phyloP scores from a whole-genome alignment of 75 land plant species.

The Pinus tabuliformis region DNA sequence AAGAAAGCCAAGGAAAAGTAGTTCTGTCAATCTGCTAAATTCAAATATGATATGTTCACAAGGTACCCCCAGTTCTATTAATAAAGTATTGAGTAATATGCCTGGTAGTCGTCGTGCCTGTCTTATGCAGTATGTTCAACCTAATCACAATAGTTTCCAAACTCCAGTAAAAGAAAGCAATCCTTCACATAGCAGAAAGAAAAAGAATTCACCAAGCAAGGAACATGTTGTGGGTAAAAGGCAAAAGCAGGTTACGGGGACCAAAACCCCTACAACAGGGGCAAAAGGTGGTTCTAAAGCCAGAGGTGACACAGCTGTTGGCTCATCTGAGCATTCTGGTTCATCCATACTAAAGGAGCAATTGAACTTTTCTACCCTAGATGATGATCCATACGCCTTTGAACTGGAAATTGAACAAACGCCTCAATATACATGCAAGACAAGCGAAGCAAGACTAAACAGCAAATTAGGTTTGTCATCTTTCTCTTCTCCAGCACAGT shows the following conservation, averaged over 20 bases:
- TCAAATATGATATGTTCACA: no score
- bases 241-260: no score
- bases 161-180: constrained; percentile 4
- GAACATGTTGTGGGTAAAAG: background rate
- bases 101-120: constrained; percentile 1
- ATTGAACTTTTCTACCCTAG: background rate
- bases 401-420: constrained; percentile 3
- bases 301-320: no score
- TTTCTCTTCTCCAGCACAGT: background rate
- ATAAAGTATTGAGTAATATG: background rate
- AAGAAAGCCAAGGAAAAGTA: no score
- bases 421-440: background rate
- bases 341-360: background rate
- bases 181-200: background rate
- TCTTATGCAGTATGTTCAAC: constrained; percentile 4
- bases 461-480: background rate
- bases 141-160: constrained; percentile 3
- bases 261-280: no score
- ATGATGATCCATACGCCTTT: constrained; percentile 4
- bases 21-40: no score
- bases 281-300: no score
- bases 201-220: background rate
- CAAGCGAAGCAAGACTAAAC: background rate
- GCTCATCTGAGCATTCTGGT: no score
- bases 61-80: no score